A percentile compares a stretch with the other conserved stretches of the same genome.
Conservation (phyloP, 2,329 filamentous ascomycete species). For the Malbranchea zuffiana region DNA sequence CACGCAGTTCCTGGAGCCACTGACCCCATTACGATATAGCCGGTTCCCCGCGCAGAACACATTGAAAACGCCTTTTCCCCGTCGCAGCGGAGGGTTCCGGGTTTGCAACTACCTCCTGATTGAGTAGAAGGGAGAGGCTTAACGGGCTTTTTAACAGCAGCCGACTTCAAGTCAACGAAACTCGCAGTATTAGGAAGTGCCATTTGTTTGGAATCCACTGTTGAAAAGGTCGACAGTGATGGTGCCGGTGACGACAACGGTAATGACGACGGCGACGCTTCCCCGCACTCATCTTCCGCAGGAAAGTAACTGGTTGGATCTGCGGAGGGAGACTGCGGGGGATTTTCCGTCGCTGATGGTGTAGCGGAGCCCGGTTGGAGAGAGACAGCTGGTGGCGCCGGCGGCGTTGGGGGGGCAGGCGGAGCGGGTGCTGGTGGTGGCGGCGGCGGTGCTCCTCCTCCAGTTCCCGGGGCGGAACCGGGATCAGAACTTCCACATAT, state of each 20-base stretch:
- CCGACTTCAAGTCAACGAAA: not conserved
- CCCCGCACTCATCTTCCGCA: no score
- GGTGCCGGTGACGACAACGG: not conserved
- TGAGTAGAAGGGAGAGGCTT: not conserved
- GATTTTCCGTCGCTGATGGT: no score
- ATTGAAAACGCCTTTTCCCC: conserved; percentile 10
- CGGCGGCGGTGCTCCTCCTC: conserved; percentile 1
- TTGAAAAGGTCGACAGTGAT: not conserved
- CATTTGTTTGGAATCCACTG: not conserved
- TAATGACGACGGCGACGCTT: not conserved
- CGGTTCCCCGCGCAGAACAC: conserved; percentile 4
- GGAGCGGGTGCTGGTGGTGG: not conserved
- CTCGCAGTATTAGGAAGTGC: not conserved
- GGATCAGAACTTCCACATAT: not conserved
- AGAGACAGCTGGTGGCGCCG: not conserved
- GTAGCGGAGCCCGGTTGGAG: no score
- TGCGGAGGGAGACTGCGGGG: no score
- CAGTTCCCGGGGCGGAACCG: not conserved
- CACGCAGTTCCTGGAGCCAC: conserved; percentile 11
- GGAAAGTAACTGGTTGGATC: no score
- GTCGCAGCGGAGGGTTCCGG: conserved; percentile 12
- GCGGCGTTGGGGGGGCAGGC: not conserved
- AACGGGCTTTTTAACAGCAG: not conserved
- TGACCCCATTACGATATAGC: conserved; percentile 11
- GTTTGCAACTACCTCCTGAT: conserved; percentile 1